These are phyloP conservation scores for Myriosclerotinia duriaeana DNA, from an alignment of 2,329 filamentous ascomycete species.

Conservation along the genomic window DNA sequence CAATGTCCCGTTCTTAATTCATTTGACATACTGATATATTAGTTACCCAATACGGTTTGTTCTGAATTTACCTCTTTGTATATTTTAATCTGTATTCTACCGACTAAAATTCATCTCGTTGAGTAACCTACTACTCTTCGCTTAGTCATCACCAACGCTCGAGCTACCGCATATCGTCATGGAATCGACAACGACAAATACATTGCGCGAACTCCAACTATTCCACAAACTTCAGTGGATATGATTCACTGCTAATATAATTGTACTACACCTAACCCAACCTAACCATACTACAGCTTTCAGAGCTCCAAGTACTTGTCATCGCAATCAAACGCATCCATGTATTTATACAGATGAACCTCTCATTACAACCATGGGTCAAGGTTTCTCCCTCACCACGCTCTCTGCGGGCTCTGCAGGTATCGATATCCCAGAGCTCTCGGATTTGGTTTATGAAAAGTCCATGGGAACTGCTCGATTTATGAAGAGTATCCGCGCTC, in stretches of 20 bases:
- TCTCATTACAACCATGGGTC: conserved; percentile 67
- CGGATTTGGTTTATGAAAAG: conserved; percentile 88
- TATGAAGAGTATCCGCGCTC: conserved; percentile 92
- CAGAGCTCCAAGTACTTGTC: background rate
- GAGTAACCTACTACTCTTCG: background rate
- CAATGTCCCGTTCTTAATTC: background rate
- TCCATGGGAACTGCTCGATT: conserved; percentile 89
- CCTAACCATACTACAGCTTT: background rate
- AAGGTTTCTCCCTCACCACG: conserved; percentile 91
- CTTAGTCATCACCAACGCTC: background rate
- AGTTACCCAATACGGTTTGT: too few relatives aligned
- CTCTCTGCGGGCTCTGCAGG: conserved; percentile 88
- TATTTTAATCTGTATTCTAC: too few relatives aligned
- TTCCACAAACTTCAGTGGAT: background rate
- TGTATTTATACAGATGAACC: conserved; percentile 38
- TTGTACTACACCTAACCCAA: too few relatives aligned
- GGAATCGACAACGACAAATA: background rate
- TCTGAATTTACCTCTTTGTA: too few relatives aligned
- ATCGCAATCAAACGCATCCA: conserved; percentile 25
- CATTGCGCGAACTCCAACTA: background rate
- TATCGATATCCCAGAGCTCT: conserved; percentile 89
- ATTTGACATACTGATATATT: background rate
- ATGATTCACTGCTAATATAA: background rate
- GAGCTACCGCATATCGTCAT: background rate
- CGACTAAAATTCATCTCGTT: too few relatives aligned